Evolutionary conservation across 129 eudicot species (phyloP).

Genomic region (Logfia minima): DNA sequence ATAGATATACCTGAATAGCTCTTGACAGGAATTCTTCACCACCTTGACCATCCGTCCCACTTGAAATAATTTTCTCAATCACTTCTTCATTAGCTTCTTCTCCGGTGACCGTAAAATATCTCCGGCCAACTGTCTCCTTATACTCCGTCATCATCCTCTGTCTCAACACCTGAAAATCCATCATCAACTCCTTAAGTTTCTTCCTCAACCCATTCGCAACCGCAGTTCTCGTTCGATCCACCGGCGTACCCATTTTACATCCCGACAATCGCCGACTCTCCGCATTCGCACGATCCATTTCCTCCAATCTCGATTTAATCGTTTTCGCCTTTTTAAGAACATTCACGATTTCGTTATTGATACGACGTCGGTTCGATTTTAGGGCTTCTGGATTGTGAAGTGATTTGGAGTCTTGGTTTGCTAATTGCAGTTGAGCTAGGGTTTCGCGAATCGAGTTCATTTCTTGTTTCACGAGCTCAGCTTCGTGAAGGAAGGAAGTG

Average conservation of each 20-base stretch:
- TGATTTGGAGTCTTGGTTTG: conserved; percentile 60
- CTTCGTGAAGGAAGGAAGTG: conserved; percentile 67
- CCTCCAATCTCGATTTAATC: conserved; percentile 55
- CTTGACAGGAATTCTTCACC: conserved; percentile 68
- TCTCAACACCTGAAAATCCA: conserved; percentile 84
- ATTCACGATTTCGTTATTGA: conserved; percentile 51
- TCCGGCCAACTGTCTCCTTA: conserved; percentile 80
- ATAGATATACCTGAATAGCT: conserved; percentile 71
- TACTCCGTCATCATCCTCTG: conserved; percentile 87
- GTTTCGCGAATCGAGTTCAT: conserved; percentile 63
- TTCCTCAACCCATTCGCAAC: conserved; percentile 93
- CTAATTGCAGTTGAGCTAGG: conserved; percentile 38
- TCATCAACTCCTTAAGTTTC: conserved; percentile 86
- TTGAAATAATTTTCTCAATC: conserved; percentile 1
- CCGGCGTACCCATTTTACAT: conserved; percentile 67
- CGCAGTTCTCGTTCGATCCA: conserved; percentile 70
- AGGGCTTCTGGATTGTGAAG: conserved; percentile 69
- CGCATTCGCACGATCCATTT: conserved; percentile 73
- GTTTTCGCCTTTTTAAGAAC: conserved; percentile 66
- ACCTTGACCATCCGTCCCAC: conserved; percentile 32
- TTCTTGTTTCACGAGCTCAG: conserved; percentile 66
- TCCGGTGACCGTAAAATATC: conserved; percentile 84
- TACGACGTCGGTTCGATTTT: conserved; percentile 48
- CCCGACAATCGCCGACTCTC: conserved; percentile 67
- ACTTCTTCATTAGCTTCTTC: conserved; percentile 69